Evolutionary conservation across 176 grass and related monocot species (phyloP).

Genomic region (Aegilops umbellulata): DNA sequence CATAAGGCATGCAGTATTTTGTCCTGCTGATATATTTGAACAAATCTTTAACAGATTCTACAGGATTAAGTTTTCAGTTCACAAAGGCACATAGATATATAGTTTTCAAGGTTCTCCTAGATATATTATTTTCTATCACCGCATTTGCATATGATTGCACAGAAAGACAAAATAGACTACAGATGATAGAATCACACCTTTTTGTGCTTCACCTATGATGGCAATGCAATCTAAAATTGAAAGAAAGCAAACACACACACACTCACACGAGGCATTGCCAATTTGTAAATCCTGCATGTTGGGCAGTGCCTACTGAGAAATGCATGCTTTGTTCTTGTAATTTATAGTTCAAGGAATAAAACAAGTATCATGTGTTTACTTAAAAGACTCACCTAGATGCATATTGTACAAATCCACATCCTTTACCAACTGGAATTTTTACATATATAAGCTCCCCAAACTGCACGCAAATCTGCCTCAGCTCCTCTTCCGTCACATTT

Average conservation of each 20-base stretch:
- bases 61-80: background rate
- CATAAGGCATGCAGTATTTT: background rate
- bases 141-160: background rate
- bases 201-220: background rate
- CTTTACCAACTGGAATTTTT: slow-evolving; percentile 92
- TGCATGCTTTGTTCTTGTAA: background rate
- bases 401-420: slow-evolving; percentile 95
- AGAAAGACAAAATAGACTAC: background rate
- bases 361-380: background rate
- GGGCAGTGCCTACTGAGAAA: background rate
- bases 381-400: slow-evolving; percentile 49
- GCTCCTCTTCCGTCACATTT: slow-evolving; percentile 88
- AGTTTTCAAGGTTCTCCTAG: background rate
- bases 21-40: background rate
- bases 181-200: background rate
- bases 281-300: background rate
- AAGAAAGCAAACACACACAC: background rate
- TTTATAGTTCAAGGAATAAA: background rate
- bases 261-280: background rate
- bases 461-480: slow-evolving; percentile 75
- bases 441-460: slow-evolving; percentile 94
- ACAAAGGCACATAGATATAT: background rate
- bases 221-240: background rate
- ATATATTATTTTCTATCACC: background rate
- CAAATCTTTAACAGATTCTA: background rate